Evolutionary conservation across 371 early-diverging fungal genomes (phyloP).

Genomic region (Zopfochytrium polystomum): DNA sequence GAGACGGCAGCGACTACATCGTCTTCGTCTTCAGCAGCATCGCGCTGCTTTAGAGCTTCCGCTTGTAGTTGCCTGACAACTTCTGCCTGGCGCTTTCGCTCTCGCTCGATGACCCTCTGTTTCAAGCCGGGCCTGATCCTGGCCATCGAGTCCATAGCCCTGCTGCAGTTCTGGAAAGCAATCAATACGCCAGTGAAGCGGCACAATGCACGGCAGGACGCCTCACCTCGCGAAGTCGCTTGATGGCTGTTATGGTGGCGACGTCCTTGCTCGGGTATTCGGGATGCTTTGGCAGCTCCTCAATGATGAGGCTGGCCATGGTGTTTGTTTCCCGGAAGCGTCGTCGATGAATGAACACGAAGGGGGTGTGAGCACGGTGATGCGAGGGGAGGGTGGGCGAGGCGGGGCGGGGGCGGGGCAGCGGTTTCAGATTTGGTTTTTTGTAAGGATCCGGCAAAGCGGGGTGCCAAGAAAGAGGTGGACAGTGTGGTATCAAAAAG

Average conservation of each 20-base stretch:
- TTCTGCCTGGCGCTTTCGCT: neutral
- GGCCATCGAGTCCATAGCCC: slow-evolving; percentile 49
- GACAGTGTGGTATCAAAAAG: too few relatives aligned
- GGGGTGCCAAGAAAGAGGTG: too few relatives aligned
- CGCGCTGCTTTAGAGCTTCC: neutral
- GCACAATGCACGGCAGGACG: neutral
- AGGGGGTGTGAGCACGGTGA: too few relatives aligned
- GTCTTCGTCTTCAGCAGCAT: neutral
- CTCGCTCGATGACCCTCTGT: neutral
- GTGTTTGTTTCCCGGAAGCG: too few relatives aligned
- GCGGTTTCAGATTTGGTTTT: too few relatives aligned
- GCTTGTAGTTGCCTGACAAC: neutral
- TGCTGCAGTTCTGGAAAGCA: neutral
- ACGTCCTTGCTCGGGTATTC: neutral
- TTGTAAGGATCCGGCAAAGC: too few relatives aligned
- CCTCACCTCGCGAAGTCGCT: neutral
- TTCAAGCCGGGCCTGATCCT: slow-evolving; percentile 35
- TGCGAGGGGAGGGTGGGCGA: too few relatives aligned
- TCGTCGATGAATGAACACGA: too few relatives aligned
- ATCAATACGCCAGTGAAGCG: neutral
- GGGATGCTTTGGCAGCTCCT: neutral
- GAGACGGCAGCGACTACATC: neutral
- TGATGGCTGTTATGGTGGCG: neutral
- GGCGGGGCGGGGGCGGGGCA: too few relatives aligned
- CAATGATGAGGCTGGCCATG: neutral